Evolutionary conservation across 108 stramenopile genomes (phyloP).

Genomic region (Nitzschia inconspicua): DNA sequence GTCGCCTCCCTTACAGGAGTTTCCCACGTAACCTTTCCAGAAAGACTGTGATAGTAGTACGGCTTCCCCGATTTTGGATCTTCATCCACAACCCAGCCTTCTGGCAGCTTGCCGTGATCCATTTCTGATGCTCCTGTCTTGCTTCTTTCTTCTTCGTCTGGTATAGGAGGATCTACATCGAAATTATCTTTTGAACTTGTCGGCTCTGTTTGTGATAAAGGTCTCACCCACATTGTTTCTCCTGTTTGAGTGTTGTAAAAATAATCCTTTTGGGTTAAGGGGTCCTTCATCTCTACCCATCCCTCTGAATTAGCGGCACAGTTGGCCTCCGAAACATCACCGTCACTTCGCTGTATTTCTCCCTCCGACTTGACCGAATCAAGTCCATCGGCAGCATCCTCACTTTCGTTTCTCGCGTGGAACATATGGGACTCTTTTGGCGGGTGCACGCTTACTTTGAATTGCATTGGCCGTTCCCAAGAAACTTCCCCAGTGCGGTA

Average conservation of each 20-base stretch:
- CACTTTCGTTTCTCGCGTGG: too few species aligned
- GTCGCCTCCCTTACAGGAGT: slow-evolving; percentile 37
- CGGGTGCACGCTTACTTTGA: too few species aligned
- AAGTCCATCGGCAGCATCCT: too few species aligned
- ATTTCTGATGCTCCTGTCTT: slow-evolving; percentile 6
- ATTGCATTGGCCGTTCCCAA: slow-evolving; percentile 49
- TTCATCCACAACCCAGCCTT: slow-evolving; percentile 30
- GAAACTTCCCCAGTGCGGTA: slow-evolving; percentile 30
- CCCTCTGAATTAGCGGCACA: slow-evolving; percentile 13
- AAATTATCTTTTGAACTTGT: not conserved
- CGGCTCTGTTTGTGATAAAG: not conserved
- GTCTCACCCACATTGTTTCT: slow-evolving; percentile 30
- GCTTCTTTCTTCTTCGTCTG: not conserved
- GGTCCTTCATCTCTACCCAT: slow-evolving; percentile 19
- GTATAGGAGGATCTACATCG: not conserved
- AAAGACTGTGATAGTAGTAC: slow-evolving; percentile 52
- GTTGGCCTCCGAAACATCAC: not conserved
- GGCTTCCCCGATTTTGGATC: slow-evolving; percentile 24
- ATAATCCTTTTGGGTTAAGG: slow-evolving; percentile 5
- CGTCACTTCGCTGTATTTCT: too few species aligned
- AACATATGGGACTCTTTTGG: too few species aligned
- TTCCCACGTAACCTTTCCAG: slow-evolving; percentile 45
- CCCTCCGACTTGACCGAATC: too few species aligned
- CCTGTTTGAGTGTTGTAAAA: slow-evolving; percentile 23
- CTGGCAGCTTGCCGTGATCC: slow-evolving; percentile 24